Evolutionary conservation across 441 rosid species (phyloP).

Genomic region (Pelargonium fulgidum): DNA sequence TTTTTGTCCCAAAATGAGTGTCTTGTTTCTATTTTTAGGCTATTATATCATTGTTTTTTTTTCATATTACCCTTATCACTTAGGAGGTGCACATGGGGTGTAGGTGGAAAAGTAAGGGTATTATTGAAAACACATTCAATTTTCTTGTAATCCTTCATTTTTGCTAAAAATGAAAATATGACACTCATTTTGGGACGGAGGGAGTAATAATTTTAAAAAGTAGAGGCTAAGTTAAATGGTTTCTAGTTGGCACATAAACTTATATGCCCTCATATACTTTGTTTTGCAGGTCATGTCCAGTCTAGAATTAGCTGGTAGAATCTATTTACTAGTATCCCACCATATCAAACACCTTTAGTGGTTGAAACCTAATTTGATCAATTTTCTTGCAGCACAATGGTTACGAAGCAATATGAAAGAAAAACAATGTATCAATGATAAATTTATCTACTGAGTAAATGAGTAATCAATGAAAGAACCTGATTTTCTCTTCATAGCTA

Average conservation of each 20-base stretch:
- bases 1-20: too few relatives aligned
- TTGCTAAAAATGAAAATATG: too few relatives aligned
- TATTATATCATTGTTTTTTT: too few relatives aligned
- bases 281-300: neutral
- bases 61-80: too few relatives aligned
- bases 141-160: too few relatives aligned
- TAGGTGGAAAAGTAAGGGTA: too few relatives aligned
- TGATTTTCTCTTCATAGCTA: conserved; percentile 58
- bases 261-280: neutral
- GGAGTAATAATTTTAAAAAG: neutral
- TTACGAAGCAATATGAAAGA: conserved; percentile 1
- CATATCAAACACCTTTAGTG: neutral
- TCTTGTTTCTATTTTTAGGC: too few relatives aligned
- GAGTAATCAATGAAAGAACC: conserved; percentile 38
- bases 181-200: too few relatives aligned
- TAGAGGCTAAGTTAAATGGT: neutral
- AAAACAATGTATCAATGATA: neutral
- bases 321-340: neutral
- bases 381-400: neutral
- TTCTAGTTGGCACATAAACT: neutral
- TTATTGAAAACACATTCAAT: too few relatives aligned
- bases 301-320: neutral
- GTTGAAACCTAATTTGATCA: neutral
- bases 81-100: too few relatives aligned
- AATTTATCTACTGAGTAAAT: neutral